phyloP scores from a whole-genome alignment of 805 yeast species.

The Candida anglica region DNA sequence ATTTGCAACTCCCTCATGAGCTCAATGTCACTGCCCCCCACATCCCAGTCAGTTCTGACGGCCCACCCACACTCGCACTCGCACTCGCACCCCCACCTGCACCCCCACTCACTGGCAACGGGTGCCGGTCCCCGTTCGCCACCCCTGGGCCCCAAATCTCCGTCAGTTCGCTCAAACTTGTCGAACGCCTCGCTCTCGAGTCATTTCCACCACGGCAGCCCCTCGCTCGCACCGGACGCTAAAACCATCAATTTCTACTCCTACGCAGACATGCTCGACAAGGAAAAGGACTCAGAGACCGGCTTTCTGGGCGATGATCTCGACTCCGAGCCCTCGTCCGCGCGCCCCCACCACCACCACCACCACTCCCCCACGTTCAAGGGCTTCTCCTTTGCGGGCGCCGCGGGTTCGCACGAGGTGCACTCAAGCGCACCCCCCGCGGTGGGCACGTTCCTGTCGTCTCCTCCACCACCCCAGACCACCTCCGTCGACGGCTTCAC shows the following conservation, averaged over 20 bases:
- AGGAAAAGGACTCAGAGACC: conserved; percentile 14
- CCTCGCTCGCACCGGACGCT: conserved; percentile 4
- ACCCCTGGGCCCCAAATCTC: conserved; percentile 1
- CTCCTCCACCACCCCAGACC: too few relatives aligned
- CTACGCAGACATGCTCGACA: conserved; percentile 25
- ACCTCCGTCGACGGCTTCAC: conserved; percentile 12
- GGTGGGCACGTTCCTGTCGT: too few relatives aligned
- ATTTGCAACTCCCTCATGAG: conserved; percentile 16
- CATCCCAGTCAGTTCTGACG: too few relatives aligned
- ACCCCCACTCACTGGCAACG: conserved; percentile 1
- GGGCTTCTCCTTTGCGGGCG: conserved; percentile 2
- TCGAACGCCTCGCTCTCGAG: conserved; percentile 3
- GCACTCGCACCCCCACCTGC: background rate
- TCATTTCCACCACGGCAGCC: conserved; percentile 7
- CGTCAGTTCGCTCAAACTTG: conserved; percentile 1
- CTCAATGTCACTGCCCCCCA: conserved; percentile 8
- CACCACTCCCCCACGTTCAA: conserved; percentile 1
- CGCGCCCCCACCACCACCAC: too few relatives aligned
- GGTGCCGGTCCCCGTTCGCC: background rate
- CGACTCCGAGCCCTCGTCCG: background rate
- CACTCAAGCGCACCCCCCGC: background rate
- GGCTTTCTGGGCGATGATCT: background rate
- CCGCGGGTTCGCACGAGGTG: conserved; percentile 2
- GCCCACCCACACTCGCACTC: background rate
- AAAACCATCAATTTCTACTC: conserved; percentile 27